Percentiles rank a stretch among this genome's conserved stretches.
phyloP scores from a whole-genome alignment of 2,329 filamentous ascomycete genomes.

The Clarireedia paspali region DNA sequence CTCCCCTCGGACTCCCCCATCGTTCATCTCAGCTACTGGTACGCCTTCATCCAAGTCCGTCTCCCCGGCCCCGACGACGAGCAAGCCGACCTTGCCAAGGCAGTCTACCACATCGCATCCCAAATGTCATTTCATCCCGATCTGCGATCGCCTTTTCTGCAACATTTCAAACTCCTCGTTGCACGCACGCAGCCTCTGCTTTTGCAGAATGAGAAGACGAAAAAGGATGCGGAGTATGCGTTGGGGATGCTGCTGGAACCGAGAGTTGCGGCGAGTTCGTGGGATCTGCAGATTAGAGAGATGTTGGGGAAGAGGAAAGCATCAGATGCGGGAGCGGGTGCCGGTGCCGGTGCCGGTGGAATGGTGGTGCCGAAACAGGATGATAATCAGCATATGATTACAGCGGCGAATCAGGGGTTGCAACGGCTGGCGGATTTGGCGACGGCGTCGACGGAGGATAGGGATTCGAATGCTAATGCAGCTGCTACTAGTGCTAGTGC shows the following conservation, averaged over 20 bases:
- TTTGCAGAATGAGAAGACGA: slow-evolving; percentile 44
- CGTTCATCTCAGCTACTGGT: slow-evolving; percentile 62
- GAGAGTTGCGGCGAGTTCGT: slow-evolving; percentile 41
- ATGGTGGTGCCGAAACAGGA: neutral
- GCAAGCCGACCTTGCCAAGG: slow-evolving; percentile 50
- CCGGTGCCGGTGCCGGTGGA: neutral
- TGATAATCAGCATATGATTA: slow-evolving; percentile 18
- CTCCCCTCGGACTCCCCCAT: slow-evolving; percentile 42
- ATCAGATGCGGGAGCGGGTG: neutral
- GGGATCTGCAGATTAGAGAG: slow-evolving; percentile 49
- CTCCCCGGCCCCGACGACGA: slow-evolving; percentile 41
- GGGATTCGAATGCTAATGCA: neutral
- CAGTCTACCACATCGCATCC: slow-evolving; percentile 50
- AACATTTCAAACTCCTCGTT: slow-evolving; percentile 57
- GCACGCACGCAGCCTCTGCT: slow-evolving; percentile 55
- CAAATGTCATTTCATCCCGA: slow-evolving; percentile 48
- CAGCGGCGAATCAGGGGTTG: slow-evolving; percentile 31
- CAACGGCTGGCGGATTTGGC: slow-evolving; percentile 52
- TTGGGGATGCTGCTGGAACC: slow-evolving; percentile 50
- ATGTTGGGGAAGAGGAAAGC: slow-evolving; percentile 20
- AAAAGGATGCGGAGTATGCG: slow-evolving; percentile 48
- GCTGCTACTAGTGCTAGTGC: neutral
- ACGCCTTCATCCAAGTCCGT: slow-evolving; percentile 55
- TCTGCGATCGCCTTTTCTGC: slow-evolving; percentile 54
- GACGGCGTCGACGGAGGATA: slow-evolving; percentile 17